Evolutionary conservation across 176 grass and related monocot species (phyloP).

Genomic region (Eremochloa ophiuroides): DNA sequence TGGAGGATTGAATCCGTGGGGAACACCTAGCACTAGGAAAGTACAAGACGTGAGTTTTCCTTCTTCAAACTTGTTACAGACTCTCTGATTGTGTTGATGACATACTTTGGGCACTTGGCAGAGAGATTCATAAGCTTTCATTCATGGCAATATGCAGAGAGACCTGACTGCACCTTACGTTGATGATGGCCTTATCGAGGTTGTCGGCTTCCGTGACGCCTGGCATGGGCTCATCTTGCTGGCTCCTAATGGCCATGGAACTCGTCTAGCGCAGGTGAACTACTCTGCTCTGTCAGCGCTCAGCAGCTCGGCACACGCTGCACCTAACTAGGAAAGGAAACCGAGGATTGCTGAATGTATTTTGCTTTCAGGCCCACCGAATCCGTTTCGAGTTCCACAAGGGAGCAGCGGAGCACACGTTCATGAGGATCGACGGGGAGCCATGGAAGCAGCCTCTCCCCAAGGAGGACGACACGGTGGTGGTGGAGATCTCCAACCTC

Average conservation of each 20-base stretch:
- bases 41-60: constrained; percentile 50
- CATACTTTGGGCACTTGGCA: background rate
- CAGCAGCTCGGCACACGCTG: background rate
- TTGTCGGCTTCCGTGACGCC: constrained; percentile 90
- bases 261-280: constrained; percentile 86
- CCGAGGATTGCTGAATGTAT: background rate
- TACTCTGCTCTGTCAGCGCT: background rate
- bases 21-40: constrained; percentile 45
- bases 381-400: constrained; percentile 92
- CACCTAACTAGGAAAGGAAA: background rate
- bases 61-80: background rate
- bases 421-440: constrained; percentile 91
- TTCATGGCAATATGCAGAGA: constrained; percentile 51
- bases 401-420: constrained; percentile 62
- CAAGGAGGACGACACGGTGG: constrained; percentile 58
- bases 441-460: constrained; percentile 98
- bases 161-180: constrained; percentile 70
- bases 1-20: constrained; percentile 81
- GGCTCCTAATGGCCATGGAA: constrained; percentile 85
- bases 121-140: constrained; percentile 8
- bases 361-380: constrained; percentile 42
- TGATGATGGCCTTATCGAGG: constrained; percentile 78
- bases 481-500: constrained; percentile 77
- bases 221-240: constrained; percentile 89
- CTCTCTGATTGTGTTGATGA: background rate